Evolutionary conservation across 2,329 filamentous ascomycete species (phyloP), one percentile per base, ranked within the genome.

Genomic region (Nemania bipapillata): DNA sequence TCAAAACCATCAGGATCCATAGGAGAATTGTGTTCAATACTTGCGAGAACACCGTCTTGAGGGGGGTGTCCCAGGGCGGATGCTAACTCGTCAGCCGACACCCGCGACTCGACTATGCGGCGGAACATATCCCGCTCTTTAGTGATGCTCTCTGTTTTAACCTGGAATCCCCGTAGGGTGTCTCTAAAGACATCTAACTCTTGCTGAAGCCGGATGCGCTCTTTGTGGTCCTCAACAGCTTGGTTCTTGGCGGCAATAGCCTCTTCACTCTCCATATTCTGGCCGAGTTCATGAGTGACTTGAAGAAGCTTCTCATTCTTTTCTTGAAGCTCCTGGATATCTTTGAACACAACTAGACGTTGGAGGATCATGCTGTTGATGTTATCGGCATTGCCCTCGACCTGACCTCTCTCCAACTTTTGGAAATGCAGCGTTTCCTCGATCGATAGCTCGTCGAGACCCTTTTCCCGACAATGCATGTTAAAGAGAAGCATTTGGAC

Each of bases 111-210:
- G 32, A 97, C 87, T 84, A 98, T 94, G 60, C 94, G 93, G 24
- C 95, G 90, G 90, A 97, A 98, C 89, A 97, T 97, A 78, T 99
- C 95, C 70, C 96, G 91, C 82, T 99, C 96, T 75, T 94, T 93
- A 78, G 96, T 93, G 79, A 97, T 97, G 79, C 93, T 97, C 83
- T 97, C 93, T 71, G 94, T 92, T 65, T 94, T 92, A 32, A 91
- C 89, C 50, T 91, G 89, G 72, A 97, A 90, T 12, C 92, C 92
- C 73, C 91, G 89, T 60, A 97, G 89, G 78, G 97, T 94, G 72
- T 97, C 95, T 66, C 93, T 90, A 79, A 95, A 79, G 57, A 91
- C 89, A 72, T 91, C 86, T 26, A 96, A 86, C 72, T 93, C 90
- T 61, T 90, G 87, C 70, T 92, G 86, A 35, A 96, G 83, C 53